These are phyloP conservation scores for Aegilops umbellulata DNA, from an alignment of 176 grass and related monocot genomes.

Conservation along the genomic window DNA sequence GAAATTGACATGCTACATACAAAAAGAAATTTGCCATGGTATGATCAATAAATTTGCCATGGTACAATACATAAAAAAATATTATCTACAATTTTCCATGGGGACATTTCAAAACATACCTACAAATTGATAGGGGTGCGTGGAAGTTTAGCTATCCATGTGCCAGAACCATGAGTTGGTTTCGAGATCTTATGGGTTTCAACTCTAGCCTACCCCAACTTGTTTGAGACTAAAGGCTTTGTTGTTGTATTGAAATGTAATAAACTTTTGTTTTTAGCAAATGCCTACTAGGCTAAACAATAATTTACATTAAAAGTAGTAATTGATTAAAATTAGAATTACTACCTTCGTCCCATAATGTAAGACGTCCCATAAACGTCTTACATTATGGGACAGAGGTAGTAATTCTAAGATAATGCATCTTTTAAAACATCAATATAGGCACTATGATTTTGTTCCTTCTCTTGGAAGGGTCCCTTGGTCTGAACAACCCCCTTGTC, in stretches of 20 bases:
- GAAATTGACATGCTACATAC: not conserved
- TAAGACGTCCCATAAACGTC: too few relatives aligned
- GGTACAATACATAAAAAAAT: not conserved
- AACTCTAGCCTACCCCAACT: too few relatives aligned
- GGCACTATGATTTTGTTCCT: not conserved
- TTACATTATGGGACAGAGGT: too few relatives aligned
- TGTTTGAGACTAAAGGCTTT: too few relatives aligned
- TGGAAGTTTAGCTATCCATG: too few relatives aligned
- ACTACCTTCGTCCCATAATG: too few relatives aligned
- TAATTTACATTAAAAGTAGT: not conserved
- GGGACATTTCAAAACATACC: not conserved
- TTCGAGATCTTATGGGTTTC: too few relatives aligned
- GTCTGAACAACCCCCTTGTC: not conserved
- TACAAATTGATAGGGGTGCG: not conserved
- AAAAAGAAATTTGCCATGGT: not conserved
- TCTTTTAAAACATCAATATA: conserved; percentile 1
- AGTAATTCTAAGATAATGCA: not conserved
- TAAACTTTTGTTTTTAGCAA: not conserved
- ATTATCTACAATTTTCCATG: not conserved
- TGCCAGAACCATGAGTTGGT: too few relatives aligned
- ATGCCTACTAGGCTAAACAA: not conserved
- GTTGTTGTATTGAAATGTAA: not conserved
- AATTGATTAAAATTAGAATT: not conserved
- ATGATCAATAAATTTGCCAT: not conserved
- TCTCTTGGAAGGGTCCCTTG: conserved; percentile 3